Base-by-base conservation (phyloP, 768 basidiomycete species). In the Lentinula sp. region DNA sequence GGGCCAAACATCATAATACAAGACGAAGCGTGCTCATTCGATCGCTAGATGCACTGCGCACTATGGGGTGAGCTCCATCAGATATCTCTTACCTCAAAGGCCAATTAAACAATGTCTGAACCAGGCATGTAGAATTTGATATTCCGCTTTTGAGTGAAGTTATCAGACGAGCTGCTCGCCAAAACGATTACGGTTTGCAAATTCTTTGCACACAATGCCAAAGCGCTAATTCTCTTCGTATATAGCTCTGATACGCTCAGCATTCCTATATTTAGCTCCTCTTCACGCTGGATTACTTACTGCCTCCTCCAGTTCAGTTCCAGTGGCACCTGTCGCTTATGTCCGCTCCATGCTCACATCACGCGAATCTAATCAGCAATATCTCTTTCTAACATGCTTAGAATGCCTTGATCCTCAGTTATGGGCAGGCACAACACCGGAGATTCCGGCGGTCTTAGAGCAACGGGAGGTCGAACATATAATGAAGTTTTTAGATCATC, bases 401-500 rank as follows among this genome's bases (percentile, higher is more conserved):
- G 75, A 79, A 43, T 83, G 78, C 43, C 63, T 91, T 12, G 80
- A 86, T 64, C 79, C 84, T 6, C 70, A 69, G 18, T 64, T 84
- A 20, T 93, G 91, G 91, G 87, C 89, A 6, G 91, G 90, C 12
- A 84, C 80, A 8, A 73, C 70, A 6, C 70, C 77, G 3, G 77
- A 79, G 5, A 70, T 80, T 18, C 78, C 80, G 39, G 75, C 85
- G 1, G 72, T 84, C 8, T 71, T 93, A 50, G 86, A 90, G n/a
- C 82, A 77, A 58, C 82, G 81, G 79, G 91, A 93, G 57, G 90
- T 93, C 42, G 86, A 86, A 55, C 75, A 77, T 37, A 76, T 93
- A 20, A 88, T 93, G 84, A 80, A 79, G 61, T 71, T 88, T 15
- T 73, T 93, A 32, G 81, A 86, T 61, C 84, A 82, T 2, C 71